phyloP scores from a whole-genome alignment of 768 basidiomycete species.

The Pholiota microspora region DNA sequence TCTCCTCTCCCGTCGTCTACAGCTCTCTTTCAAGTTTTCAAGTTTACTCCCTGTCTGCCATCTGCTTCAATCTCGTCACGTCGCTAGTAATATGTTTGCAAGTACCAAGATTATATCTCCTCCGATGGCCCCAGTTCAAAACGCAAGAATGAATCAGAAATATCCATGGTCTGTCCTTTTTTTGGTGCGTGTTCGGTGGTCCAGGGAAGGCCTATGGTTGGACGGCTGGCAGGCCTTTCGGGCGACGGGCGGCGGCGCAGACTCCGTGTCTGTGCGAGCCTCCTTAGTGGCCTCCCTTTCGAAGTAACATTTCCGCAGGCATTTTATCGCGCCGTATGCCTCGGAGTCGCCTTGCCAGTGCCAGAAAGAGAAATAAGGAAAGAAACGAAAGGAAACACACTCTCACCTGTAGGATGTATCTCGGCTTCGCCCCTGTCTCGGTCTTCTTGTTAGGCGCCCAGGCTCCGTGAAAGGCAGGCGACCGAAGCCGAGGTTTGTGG shows the following conservation, averaged over 20 bases:
- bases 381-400: neutral
- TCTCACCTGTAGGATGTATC: neutral
- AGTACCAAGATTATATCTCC: slow-evolving; percentile 28
- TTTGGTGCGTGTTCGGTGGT: slow-evolving; percentile 5
- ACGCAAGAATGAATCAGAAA: slow-evolving; percentile 15
- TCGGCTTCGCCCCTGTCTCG: neutral
- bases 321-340: neutral
- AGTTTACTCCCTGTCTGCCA: slow-evolving; percentile 21
- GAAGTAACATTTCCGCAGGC: neutral
- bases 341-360: neutral
- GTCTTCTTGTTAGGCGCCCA: neutral
- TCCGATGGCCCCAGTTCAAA: slow-evolving; percentile 19
- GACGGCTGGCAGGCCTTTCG: neutral
- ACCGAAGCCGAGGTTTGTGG: slow-evolving; percentile 8
- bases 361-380: slow-evolving; percentile 1
- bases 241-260: neutral
- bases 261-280: neutral
- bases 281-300: neutral
- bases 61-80: slow-evolving; percentile 11
- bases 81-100: slow-evolving; percentile 32
- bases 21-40: slow-evolving; percentile 28
- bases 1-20: slow-evolving; percentile 28
- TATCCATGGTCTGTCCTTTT: slow-evolving; percentile 5
- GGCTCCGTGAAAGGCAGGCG: neutral
- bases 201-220: neutral